Evolutionary conservation across 2,329 filamentous ascomycete species (phyloP).

Genomic region (Davidsoniella virescens): DNA sequence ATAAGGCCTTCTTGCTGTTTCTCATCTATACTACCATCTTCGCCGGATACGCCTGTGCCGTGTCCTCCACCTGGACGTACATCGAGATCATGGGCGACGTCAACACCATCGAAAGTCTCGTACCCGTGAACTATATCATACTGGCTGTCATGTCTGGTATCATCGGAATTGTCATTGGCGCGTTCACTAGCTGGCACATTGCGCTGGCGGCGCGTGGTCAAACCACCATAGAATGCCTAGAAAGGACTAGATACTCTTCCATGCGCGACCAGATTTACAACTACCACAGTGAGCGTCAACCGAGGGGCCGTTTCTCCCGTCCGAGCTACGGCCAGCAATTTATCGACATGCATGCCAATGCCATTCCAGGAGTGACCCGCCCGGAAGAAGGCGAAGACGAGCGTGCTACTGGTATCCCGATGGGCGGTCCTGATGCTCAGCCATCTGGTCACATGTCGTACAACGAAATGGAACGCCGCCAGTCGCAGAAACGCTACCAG

Average conservation of each 20-base stretch:
- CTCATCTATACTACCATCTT: conserved; percentile 78
- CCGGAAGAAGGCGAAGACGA: conserved; percentile 64
- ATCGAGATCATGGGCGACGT: conserved; percentile 57
- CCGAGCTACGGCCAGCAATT: conserved; percentile 56
- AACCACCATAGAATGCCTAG: conserved; percentile 90
- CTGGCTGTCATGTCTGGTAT: conserved; percentile 77
- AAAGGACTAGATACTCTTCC: conserved; percentile 86
- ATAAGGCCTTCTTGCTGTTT: conserved; percentile 90
- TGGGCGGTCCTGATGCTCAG: conserved; percentile 20
- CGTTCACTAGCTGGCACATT: conserved; percentile 87
- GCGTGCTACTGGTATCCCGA: conserved; percentile 15
- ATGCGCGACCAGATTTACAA: conserved; percentile 54
- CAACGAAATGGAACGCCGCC: conserved; percentile 37
- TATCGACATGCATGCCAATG: conserved; percentile 67
- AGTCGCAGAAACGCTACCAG: conserved; percentile 39
- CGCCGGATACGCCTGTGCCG: conserved; percentile 65
- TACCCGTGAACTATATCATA: conserved; percentile 84
- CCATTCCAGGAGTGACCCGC: conserved; percentile 61
- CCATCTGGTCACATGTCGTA: conserved; percentile 33
- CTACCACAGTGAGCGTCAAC: conserved; percentile 40
- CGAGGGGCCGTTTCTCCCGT: conserved; percentile 31
- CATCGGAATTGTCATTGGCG: conserved; percentile 73
- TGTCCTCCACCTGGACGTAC: conserved; percentile 71
- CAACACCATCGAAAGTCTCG: conserved; percentile 55
- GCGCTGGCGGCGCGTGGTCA: conserved; percentile 62